Percentiles rank a stretch among this genome's conserved stretches.
Evolutionary conservation across 2,329 filamentous ascomycete genomes (phyloP).

Genomic region (Botrytis fragariae): DNA sequence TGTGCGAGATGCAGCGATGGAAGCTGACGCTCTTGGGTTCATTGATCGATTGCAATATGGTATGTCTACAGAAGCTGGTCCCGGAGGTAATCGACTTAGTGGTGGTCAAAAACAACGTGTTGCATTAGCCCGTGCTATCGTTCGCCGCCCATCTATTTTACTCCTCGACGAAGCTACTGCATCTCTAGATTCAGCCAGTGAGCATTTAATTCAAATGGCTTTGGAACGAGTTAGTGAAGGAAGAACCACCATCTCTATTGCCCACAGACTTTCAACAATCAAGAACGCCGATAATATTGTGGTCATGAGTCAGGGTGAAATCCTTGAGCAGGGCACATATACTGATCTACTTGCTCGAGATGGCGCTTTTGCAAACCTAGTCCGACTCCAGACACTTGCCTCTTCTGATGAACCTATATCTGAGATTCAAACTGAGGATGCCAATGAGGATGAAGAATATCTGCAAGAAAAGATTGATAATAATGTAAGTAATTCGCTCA

Average conservation of each 20-base stretch:
- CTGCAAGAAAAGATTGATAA: conserved; percentile 2
- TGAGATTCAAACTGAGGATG: neutral
- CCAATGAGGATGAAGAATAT: neutral
- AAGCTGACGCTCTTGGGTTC: conserved; percentile 12
- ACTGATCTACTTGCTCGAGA: conserved; percentile 62
- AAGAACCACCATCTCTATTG: conserved; percentile 89
- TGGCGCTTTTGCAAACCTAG: conserved; percentile 41
- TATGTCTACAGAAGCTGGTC: neutral
- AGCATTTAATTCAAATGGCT: conserved; percentile 84
- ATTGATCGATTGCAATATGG: conserved; percentile 11
- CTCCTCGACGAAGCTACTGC: conserved; percentile 62
- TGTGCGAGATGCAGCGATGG: conserved; percentile 2
- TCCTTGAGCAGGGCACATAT: conserved; percentile 75
- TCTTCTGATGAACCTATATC: conserved; percentile 1
- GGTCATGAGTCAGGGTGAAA: conserved; percentile 71
- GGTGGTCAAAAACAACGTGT: conserved; percentile 18
- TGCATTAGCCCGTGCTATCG: conserved; percentile 61
- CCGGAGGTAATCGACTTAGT: conserved; percentile 10
- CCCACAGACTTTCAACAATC: conserved; percentile 83
- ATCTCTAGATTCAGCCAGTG: conserved; percentile 77
- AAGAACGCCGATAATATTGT: conserved; percentile 87
- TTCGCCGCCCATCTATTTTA: conserved; percentile 55
- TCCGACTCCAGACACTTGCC: conserved; percentile 18
- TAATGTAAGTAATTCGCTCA: neutral
- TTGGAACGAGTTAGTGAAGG: conserved; percentile 77